A percentile compares a stretch with the other conserved stretches of the same genome.
Evolutionary conservation across 352 stramenopile genomes (phyloP).

Genomic region (Pythium periplocum): DNA sequence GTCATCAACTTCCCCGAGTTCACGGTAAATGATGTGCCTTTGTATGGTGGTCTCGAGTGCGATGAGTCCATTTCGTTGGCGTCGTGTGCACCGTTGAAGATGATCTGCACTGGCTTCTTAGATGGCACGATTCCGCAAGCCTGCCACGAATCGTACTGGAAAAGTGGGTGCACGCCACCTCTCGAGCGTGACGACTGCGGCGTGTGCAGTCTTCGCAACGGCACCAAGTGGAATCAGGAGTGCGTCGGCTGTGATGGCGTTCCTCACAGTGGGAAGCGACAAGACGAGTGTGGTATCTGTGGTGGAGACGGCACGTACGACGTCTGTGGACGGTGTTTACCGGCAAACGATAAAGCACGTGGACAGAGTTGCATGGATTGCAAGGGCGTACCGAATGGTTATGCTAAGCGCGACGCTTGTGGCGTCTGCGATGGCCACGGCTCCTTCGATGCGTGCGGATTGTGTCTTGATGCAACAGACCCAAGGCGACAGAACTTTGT

Average conservation of each 20-base stretch:
- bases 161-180: slow-evolving; percentile 9
- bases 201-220: slow-evolving; percentile 8
- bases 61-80: slow-evolving; percentile 16
- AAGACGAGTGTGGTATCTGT: slow-evolving; percentile 27
- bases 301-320: slow-evolving; percentile 26
- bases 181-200: slow-evolving; percentile 23
- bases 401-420: slow-evolving; percentile 16
- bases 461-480: slow-evolving; percentile 28
- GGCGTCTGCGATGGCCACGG: slow-evolving; percentile 26
- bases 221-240: slow-evolving; percentile 17
- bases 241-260: slow-evolving; percentile 26
- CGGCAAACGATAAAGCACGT: slow-evolving; percentile 13
- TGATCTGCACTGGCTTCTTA: slow-evolving; percentile 22
- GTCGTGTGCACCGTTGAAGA: slow-evolving; percentile 16
- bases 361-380: slow-evolving; percentile 25
- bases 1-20: slow-evolving; percentile 23
- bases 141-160: slow-evolving; percentile 21
- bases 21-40: slow-evolving; percentile 20
- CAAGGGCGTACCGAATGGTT: slow-evolving; percentile 21
- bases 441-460: slow-evolving; percentile 30
- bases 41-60: slow-evolving; percentile 17
- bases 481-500: slow-evolving; percentile 23
- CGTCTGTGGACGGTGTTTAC: slow-evolving; percentile 22
- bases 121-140: slow-evolving; percentile 9
- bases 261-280: slow-evolving; percentile 16